Base-by-base conservation (phyloP, 768 basidiomycete species). In the Cubamyces sp. region DNA sequence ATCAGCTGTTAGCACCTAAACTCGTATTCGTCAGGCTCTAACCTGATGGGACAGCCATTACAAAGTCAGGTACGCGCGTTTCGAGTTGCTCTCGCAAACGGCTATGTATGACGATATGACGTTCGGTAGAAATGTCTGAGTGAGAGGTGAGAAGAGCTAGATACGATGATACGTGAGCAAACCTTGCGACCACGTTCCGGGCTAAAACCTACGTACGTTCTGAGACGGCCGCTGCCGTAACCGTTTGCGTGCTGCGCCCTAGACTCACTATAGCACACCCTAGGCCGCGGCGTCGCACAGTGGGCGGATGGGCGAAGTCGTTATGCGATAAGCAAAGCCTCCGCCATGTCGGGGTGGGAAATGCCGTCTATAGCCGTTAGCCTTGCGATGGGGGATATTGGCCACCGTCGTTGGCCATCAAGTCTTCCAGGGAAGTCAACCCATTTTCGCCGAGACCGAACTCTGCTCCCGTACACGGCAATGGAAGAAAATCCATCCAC, bases 311-410 rank as follows among this genome's bases (percentile, higher is more conserved):
- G 23, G 49, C 14, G 9, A 48, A 21, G 49, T 30, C 57, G 57
- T 58, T 16, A 45, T 43, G 42, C 41, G 57, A 59, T 59, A 59
- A 59, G 57, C 34, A 59, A 51, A 59, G 57, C 57, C 57, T 59
- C 57, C 57, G 57, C 15, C 23, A 8, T 11, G n/a, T 43, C 49
- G 57, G 57, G 57, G 57, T 59, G 57, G n/a, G 57, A 58, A 59
- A 37, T 26, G 19, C 41, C 57, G 47, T 50, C 19, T 37, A 52
- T 43, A 51, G 49, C 57, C 57, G 57, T 59, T 49, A 57, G 57
- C 19, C 48, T 50, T 16, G 34, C 25, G 25, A 26, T 16, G 18
- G 42, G 5, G 18, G 48, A 23, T 9, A 49, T 15, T 25, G 46
- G n/a, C 23, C 14, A 14, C 23, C 46, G 23, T 47, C 11, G 46